Evolutionary conservation across 148 eudicot species (phyloP), one percentile per base, ranked within the genome.

Genomic region (Simmondsia chinensis): DNA sequence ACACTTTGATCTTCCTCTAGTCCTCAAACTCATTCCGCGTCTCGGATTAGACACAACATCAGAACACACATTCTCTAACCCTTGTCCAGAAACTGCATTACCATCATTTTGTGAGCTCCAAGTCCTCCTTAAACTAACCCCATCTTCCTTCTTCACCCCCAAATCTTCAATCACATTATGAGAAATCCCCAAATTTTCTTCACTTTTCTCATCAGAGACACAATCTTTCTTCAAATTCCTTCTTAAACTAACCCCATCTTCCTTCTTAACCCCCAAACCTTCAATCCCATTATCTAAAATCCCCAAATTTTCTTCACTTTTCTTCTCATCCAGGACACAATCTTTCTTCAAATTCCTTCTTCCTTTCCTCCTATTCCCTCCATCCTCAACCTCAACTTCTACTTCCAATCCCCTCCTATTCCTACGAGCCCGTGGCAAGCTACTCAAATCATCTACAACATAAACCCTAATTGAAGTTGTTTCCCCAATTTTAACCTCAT

Each of bases 401-500:
- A 33, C 64, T 37, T 7, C 31, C 41, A 19, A 32, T 30, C 20
- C 46, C 56, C 34, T 21, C 22, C 19, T 16, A 39, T 24, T 54
- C 46, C 46, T 21, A 36, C 41, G 39, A 30, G 14, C 59, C 66
- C 15, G 34, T 45, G 36, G 37, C 69, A 37, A 45, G 20, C 56
- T 30, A 50, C 39, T 38, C 33, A 39, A 48, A 45, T 50, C 48
- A 36, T 31, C 68, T n/a, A 51, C 38, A 48, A 54, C 25, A 8
- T 19, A 25, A 27, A 87, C 76, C 50, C 45, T 63, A 53, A 87
- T 74, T 8, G 65, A 49, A 4, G 94, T 79, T 7, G 11, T 11
- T 54, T 87, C 89, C 4, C 96, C 96, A 13, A 88, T 39, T 57
- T 75, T 75, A 49, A 83, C 27, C 23, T 23, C 48, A 31, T 83